Base-by-base conservation (phyloP, 176 grass and related monocot genomes). In the Musa itinerans region DNA sequence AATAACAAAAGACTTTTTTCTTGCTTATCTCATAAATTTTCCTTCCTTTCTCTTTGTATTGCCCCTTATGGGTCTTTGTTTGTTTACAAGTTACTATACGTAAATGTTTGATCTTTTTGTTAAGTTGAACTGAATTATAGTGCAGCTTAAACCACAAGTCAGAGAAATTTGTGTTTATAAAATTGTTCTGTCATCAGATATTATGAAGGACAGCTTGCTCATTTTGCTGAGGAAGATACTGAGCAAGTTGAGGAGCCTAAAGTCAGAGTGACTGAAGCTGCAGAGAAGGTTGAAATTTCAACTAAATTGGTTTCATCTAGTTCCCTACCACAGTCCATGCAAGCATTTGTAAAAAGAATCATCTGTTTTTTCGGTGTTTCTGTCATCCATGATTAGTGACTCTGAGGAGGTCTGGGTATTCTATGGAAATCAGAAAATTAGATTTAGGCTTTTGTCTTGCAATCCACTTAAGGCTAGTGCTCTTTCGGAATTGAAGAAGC, bases 211-310 rank as follows among this genome's bases (percentile, higher is more conserved):
- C 68, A 87, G 71, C 78, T 98, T 72, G 53, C 82, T 69, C 64
- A 62, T 15, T 82, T 89, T 86, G 81, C 79, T 43, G 88, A 89
- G 8, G 82, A 87, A 52, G 78, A 80, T 80, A 80, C 78, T 20
- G 85, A 89, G 65, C 82, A 79, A 77, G 80, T 49, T 69, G 88
- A 93, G 77, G 90, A 98, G 48, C 59, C 88, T 78, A 62, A 79
- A 72, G 67, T 84, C 23, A 93, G 83, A 71, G 78, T 93, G 59
- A 84, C 78, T 81, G 94, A 98, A 85, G 88, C 87, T 91, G 90
- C 86, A 82, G 86, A 91, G 64, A 98, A 98, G 94, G 94, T 98
- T 71, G 25, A 50, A 48, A n/a, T 76, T 59, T 74, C 16, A 29
- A 71, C 20, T 51, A 51, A 21, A 15, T 69, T 19, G 66, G 34